phyloP scores from a whole-genome alignment of 2,329 filamentous ascomycete species.

The Escovopsis weberi region DNA sequence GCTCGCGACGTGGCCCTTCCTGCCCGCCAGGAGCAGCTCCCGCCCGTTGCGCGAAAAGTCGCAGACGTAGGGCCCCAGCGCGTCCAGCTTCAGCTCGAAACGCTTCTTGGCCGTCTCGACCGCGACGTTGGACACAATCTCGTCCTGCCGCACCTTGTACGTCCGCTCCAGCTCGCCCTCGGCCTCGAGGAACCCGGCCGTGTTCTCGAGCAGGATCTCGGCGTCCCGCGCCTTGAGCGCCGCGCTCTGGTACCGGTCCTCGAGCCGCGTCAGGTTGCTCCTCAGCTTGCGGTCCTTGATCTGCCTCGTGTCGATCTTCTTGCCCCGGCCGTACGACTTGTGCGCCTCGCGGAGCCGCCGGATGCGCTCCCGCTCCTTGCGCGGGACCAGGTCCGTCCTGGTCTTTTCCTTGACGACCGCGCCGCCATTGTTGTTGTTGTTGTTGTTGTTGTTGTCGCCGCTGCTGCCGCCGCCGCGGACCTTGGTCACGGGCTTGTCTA shows the following conservation, averaged over 20 bases:
- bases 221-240: constrained; percentile 80
- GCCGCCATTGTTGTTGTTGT: constrained; percentile 14
- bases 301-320: constrained; percentile 53
- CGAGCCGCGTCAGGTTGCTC: constrained; percentile 61
- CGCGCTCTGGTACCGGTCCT: constrained; percentile 71
- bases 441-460: no score
- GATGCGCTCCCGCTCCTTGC: constrained; percentile 34
- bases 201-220: constrained; percentile 84
- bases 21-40: constrained; percentile 69
- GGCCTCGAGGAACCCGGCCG: constrained; percentile 71
- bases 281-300: constrained; percentile 86
- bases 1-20: constrained; percentile 88
- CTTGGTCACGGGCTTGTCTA: constrained; percentile 20
- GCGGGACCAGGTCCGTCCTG: constrained; percentile 37
- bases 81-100: constrained; percentile 74
- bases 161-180: constrained; percentile 82
- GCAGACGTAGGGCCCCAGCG: constrained; percentile 72
- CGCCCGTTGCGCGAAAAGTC: constrained; percentile 86
- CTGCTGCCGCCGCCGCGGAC: constrained; percentile 25
- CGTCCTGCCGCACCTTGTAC: constrained; percentile 81
- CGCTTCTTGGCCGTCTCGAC: constrained; percentile 82
- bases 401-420: constrained; percentile 29
- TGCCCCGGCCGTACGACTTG: constrained; percentile 71
- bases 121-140: constrained; percentile 60
- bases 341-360: constrained; percentile 48